Evolutionary conservation across 768 basidiomycete species (phyloP).

Genomic region (Pisolithus tinctorius): DNA sequence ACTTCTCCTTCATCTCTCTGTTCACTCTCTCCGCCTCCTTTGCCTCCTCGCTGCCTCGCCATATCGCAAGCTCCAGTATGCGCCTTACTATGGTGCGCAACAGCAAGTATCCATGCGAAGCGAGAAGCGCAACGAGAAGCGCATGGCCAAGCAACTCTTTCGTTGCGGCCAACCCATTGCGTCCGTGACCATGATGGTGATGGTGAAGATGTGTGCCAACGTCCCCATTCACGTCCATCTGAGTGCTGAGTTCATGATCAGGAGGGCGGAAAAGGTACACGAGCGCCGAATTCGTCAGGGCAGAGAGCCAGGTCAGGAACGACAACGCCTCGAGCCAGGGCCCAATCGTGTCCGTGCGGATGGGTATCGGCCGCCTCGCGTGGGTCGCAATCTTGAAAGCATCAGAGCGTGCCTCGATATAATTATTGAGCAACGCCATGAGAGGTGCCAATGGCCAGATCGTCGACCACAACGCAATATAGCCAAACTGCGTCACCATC

Average conservation of each 20-base stretch:
- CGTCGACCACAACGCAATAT: constrained; percentile 85
- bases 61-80: constrained; percentile 67
- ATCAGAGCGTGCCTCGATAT: constrained; percentile 86
- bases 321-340: constrained; percentile 89
- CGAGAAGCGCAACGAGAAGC: constrained; percentile 65
- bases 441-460: constrained; percentile 92
- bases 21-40: constrained; percentile 50
- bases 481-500: constrained; percentile 95
- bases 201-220: neutral
- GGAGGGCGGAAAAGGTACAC: constrained; percentile 80
- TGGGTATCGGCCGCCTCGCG: constrained; percentile 74
- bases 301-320: constrained; percentile 84
- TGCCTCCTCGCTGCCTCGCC: constrained; percentile 68
- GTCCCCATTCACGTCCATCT: constrained; percentile 2
- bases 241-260: constrained; percentile 7
- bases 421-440: constrained; percentile 88
- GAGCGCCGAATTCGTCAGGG: constrained; percentile 83
- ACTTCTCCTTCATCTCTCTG: constrained; percentile 42
- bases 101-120: constrained; percentile 83
- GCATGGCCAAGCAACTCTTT: constrained; percentile 55
- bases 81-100: constrained; percentile 57
- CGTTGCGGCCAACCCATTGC: constrained; percentile 30
- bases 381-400: constrained; percentile 93
- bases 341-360: constrained; percentile 86
- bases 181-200: constrained; percentile 10